Percentiles rank a stretch among this genome's conserved stretches.
Conservation (phyloP, 2,329 filamentous ascomycete genomes). For the Pseudopithomyces chartarum region DNA sequence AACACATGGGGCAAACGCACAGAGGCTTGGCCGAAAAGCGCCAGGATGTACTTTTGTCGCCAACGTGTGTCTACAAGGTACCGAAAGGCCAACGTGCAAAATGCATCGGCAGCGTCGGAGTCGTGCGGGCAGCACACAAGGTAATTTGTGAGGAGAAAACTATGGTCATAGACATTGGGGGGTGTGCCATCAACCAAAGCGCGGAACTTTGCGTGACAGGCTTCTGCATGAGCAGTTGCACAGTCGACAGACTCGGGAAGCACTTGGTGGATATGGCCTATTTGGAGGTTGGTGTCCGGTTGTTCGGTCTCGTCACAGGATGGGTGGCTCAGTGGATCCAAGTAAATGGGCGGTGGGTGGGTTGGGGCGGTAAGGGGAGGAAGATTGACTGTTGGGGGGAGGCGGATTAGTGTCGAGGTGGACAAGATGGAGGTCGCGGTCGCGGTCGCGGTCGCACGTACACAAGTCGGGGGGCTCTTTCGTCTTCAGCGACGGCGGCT, state of each 20-base stretch:
- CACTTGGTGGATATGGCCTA: background rate
- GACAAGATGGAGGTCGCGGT: too few relatives aligned
- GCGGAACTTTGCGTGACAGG: constrained; percentile 15
- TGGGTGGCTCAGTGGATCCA: too few relatives aligned
- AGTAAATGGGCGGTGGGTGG: too few relatives aligned
- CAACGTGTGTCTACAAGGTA: background rate
- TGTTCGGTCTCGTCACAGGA: too few relatives aligned
- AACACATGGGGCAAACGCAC: constrained; percentile 12
- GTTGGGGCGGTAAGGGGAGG: background rate
- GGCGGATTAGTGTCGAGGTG: background rate
- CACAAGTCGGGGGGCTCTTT: constrained; percentile 16
- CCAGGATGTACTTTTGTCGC: background rate
- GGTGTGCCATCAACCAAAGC: background rate
- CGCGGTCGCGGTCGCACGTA: constrained; percentile 16
- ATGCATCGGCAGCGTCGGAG: constrained; percentile 13
- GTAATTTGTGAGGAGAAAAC: constrained; percentile 3
- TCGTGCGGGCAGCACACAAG: constrained; percentile 11
- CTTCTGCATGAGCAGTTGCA: constrained; percentile 1
- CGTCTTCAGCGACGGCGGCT: constrained; percentile 34
- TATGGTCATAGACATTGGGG: constrained; percentile 5
- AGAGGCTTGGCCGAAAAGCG: background rate
- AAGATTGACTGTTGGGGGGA: background rate
- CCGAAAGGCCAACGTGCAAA: constrained; percentile 1
- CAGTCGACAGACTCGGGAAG: background rate
- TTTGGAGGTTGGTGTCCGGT: background rate